Percentiles rank a stretch among this genome's conserved stretches.
Conservation (phyloP, 2,329 filamentous ascomycete species). For the Aphanoascus verrucosus region DNA sequence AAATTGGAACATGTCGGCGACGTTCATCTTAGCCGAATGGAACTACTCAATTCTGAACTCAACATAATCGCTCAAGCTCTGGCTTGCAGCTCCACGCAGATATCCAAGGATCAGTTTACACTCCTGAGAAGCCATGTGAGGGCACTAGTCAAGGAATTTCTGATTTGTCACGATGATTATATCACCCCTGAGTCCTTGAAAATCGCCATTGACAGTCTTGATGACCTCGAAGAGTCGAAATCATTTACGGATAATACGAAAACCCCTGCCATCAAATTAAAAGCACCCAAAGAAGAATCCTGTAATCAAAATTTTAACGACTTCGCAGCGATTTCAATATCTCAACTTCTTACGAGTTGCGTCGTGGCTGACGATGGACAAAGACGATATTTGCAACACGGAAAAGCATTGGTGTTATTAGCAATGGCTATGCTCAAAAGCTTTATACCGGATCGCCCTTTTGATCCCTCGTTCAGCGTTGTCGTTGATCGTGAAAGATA, state of each 20-base stretch:
- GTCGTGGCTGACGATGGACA: not conserved
- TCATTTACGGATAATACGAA: not conserved
- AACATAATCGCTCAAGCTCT: conserved; percentile 50
- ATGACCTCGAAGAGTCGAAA: not conserved
- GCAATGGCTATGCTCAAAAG: conserved; percentile 63
- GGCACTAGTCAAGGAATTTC: conserved; percentile 25
- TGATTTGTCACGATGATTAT: conserved; percentile 28
- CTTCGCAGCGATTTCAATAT: conserved; percentile 19
- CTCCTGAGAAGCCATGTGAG: conserved; percentile 42
- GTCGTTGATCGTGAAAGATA: conserved; percentile 54
- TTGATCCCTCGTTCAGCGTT: conserved; percentile 61
- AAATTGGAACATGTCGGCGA: conserved; percentile 44
- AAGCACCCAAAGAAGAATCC: conserved; percentile 19
- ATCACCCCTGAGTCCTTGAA: conserved; percentile 24
- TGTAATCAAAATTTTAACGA: conserved; percentile 29
- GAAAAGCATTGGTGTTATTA: conserved; percentile 64
- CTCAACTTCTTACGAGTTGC: not conserved
- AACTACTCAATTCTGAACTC: conserved; percentile 55
- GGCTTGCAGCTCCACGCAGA: conserved; percentile 39
- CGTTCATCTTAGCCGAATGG: conserved; percentile 50
- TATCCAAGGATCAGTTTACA: conserved; percentile 42
- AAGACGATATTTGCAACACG: conserved; percentile 29
- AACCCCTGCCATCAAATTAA: conserved; percentile 8
- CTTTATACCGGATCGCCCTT: conserved; percentile 75
- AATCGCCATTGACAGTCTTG: conserved; percentile 17